Base-by-base conservation (phyloP, 192 early-diverging fungal species). In the Umbelopsis ramanniana region DNA sequence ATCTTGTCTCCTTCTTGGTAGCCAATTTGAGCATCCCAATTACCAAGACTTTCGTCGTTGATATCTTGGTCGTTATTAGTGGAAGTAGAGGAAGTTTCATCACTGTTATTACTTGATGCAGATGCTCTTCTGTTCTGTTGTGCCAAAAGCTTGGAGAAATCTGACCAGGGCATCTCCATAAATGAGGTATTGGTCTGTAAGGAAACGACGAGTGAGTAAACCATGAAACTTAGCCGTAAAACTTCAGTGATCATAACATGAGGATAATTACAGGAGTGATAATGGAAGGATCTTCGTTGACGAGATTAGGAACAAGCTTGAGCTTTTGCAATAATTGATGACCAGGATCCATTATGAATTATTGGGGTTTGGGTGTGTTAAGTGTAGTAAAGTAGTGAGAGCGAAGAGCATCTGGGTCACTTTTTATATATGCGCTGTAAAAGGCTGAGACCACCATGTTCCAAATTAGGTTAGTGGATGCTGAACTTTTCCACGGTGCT, bases 101-200 rank as follows among this genome's bases (percentile, higher is more conserved):
- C 46, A 54, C 52, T 69, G 4, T 35, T 26, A 57, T 23, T 46
- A 24, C 43, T 38, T 50, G 66, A 68, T 14, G 46, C 40, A 37
- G 40, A 47, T 21, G 60, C 43, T 55, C 72, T 50, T 22, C 50
- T 45, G 37, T 70, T 26, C 23, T 76, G 69, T 57, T 77, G 53
- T 37, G 67, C 54, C 19, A 80, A 45, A 33, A 76, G 75, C 43
- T 73, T 76, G 29, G 79, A 80, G 72, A 80, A 73, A 33, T 76
- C 72, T 40, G 74, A 71, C 79, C 79, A 80, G 5, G 79, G 79
- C 68, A 76, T 52, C 38, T 80, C 79, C 75, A 80, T 76, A 40
- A 80, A 80, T 37, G 79, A 73, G 35, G 76, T 80, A 46, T 80
- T 76, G 46, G 69, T 38, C 46, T 47, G 29, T 19, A 37, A 29